Percentiles rank a stretch among this genome's conserved stretches.
Conservation (phyloP, 2,329 filamentous ascomycete species). For the Penicillium sumatraense region DNA sequence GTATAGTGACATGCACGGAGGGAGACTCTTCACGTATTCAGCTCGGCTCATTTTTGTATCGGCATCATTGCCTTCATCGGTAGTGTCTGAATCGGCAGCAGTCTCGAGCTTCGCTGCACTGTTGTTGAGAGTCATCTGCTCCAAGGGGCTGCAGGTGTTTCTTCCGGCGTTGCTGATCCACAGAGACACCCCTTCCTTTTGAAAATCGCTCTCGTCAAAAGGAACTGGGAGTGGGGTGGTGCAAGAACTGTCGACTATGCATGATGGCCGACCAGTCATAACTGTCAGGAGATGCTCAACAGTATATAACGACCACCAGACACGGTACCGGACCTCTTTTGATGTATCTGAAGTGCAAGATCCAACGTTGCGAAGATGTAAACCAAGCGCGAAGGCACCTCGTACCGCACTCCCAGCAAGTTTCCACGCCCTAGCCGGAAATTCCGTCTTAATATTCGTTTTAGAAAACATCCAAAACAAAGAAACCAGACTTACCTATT, state of each 20-base stretch:
- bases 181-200: constrained; percentile 33
- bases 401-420: constrained; percentile 46
- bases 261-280: constrained; percentile 51
- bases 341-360: constrained; percentile 42
- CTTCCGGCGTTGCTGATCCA: constrained; percentile 31
- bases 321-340: constrained; percentile 49
- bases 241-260: constrained; percentile 46
- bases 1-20: constrained; percentile 46
- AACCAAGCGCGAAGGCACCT: constrained; percentile 45
- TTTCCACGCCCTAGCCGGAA: constrained; percentile 45
- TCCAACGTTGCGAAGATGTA: constrained; percentile 49
- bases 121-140: constrained; percentile 26
- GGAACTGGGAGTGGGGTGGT: constrained; percentile 48
- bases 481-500: constrained; percentile 40
- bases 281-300: constrained; percentile 48
- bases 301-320: constrained; percentile 52
- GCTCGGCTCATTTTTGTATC: constrained; percentile 27
- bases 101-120: constrained; percentile 27
- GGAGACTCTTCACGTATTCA: constrained; percentile 42
- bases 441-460: constrained; percentile 1
- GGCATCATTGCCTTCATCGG: constrained; percentile 18
- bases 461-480: not conserved
- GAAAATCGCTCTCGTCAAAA: constrained; percentile 47
- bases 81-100: constrained; percentile 24
- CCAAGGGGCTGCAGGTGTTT: constrained; percentile 24